Evolutionary conservation across 495 filamentous ascomycete genomes (phyloP).

Genomic region (Xylaria acuta): DNA sequence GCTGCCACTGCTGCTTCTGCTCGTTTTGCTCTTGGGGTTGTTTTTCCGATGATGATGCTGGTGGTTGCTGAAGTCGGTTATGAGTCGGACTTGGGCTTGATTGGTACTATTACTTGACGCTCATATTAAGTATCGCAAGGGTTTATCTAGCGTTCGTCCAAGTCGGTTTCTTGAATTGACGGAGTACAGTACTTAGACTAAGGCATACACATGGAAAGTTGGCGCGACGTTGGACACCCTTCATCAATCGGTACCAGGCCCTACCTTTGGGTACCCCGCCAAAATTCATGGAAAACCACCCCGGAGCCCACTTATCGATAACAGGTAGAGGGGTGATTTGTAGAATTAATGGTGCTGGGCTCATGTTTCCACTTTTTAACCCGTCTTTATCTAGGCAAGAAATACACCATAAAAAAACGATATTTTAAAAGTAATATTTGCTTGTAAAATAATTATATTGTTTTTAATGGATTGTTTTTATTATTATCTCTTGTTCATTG

Average conservation of each 20-base stretch:
- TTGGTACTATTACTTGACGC: neutral
- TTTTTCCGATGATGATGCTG: neutral
- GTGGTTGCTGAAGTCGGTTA: neutral
- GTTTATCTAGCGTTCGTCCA: neutral
- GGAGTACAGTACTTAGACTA: neutral
- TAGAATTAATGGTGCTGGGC: neutral
- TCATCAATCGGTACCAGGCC: no score
- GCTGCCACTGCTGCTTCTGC: neutral
- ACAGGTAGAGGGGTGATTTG: neutral
- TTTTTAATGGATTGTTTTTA: no score
- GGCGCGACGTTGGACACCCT: neutral
- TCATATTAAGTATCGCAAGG: neutral
- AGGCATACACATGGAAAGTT: neutral
- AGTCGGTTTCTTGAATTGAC: neutral
- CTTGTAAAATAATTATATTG: no score
- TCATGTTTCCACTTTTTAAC: neutral
- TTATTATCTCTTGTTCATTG: no score
- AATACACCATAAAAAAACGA: no score
- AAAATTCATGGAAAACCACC: conserved; percentile 39
- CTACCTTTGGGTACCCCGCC: conserved; percentile 42
- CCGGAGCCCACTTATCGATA: conserved; percentile 21
- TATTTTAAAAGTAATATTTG: no score
- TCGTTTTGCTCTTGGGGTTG: neutral
- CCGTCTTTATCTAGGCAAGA: neutral
- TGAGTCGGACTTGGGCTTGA: neutral